Evolutionary conservation across 1,139 yeast species (phyloP), one percentile per base, ranked within the genome.

Genomic region (Lodderomyces elongisporus): DNA sequence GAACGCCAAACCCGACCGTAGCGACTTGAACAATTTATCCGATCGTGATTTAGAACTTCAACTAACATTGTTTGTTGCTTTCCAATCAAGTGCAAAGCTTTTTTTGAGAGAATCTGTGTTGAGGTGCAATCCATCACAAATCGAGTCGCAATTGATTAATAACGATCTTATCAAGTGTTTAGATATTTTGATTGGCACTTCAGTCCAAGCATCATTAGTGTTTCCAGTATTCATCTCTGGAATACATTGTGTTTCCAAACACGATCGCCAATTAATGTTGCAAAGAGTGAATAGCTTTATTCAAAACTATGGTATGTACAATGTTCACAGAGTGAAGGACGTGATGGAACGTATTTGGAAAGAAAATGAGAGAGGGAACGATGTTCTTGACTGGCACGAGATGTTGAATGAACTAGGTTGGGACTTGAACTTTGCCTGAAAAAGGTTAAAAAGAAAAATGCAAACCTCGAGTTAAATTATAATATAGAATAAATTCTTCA

Each of bases 161-260:
- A 66, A 67, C 35, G 79, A 79, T 41, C 59, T 83, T 35, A 52
- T 72, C 22, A 66, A 72, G 37, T 69, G 82, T 38, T 55, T 84
- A 22, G 87, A 81, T 46, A 65, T 76, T 4, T 66, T 84, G 3
- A 53, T 85, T 27, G 85, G 76, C 2, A 68, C 89, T 0, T 70
- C 76, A 2, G 82, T 82, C 23, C 89, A 83, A 48, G 79, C 85
- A 4, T 75, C 83, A 3, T 56, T 83, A 14, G 81, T 82, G 28
- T 83, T 84, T 54, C 94, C 94, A 1, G 56, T 82, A 42, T 85
- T 85, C 49, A 77, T 84, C 22, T 81, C 88, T 1, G 91, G 93
- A 1, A 72, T 84, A 45, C 80, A 79, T 51, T 74, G 84, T 46
- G 71, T 77, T 6, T 59, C 70, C 1, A 56, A 58, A 4, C 56